Evolutionary conservation across 768 basidiomycete genomes (phyloP), one percentile per base, ranked within the genome.

Genomic region (Lentinula aciculospora): DNA sequence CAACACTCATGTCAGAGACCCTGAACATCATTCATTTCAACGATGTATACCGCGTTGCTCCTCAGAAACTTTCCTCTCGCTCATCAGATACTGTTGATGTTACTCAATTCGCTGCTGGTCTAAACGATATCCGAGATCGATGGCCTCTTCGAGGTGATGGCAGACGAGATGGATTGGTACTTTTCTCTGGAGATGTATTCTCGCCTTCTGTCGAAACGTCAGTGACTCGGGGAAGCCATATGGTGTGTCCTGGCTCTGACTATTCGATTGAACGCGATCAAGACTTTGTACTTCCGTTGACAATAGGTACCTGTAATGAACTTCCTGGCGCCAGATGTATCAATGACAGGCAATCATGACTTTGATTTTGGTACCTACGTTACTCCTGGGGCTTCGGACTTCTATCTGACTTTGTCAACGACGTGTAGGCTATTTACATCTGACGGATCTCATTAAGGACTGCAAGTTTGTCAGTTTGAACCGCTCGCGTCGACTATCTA

Each of bases 121-220:
- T 94, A 25, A 76, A 88, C 55, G 75, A 80, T 58, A 72, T 91
- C 28, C 79, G 90, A 51, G 71, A 74, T 51, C 68, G 69, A 37
- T 92, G 89, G 89, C 62, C 71, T 3, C 63, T 72, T 34, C 63
- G 74, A 37, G 56, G 69, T 5, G 80, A 83, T 60, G 80, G 81
- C 4, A 71, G 74, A 48, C 76, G 75, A 61, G 88, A 92, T 64
- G 93, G 93, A 0, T 73, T 97, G 7, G 76, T 87, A 0, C 71
- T 97, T 3, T 97, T 95, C 70, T 94, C 91, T 34, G 94, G 94
- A 7, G 94, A 96, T 69, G 75, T 92, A 10, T 95, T 95, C 68
- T 86, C 88, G 23, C 94, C 93, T 0, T 91, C 88, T 1, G 79
- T 91, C 1, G 94, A 95, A 71, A 90, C 87, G 61, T 86, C 89